Evolutionary conservation across 2,329 filamentous ascomycete genomes (phyloP), one percentile per base, ranked within the genome.

Genomic region (Rachicladosporium sp.): DNA sequence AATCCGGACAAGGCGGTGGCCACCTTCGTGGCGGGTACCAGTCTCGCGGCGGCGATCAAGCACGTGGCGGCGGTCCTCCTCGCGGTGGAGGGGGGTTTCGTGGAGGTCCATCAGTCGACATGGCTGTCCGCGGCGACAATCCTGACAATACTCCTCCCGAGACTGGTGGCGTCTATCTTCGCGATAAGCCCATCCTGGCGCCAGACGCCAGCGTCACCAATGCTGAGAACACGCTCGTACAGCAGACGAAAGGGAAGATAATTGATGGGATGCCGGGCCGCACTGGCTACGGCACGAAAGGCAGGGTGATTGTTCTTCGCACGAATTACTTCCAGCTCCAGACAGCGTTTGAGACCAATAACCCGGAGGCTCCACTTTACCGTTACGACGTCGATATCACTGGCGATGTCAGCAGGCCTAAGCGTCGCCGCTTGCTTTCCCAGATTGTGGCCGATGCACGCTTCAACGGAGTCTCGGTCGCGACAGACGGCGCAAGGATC

Each of bases 381-480:
- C 59, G 63, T 3, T 70, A 71, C 42, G 56, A 58, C 27, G 46
- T 71, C 12, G 40, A 42, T 44, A 4, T 55, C 47, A 52, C 61
- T 12, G 15, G 15, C 15, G 43, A 19, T 19, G 15, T 53, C n/a
- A 48, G 55, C 2, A 31, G 53, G 15, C 53, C 54, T 31, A 71
- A 68, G 52, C 67, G 60, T 29, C 62, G 62, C 32, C 65, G 66
- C 4, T 56, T 74, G 4, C 57, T 76, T 10, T 55, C 68, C n/a
- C 49, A 70, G 13, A 48, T 77, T 1, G 36, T 67, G 6, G 37
- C 51, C n/a, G 44, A 51, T 2, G 40, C 48, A 0, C 52, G 54
- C 1, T 63, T 67, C 36, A 12, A 51, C 6, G 50, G 39, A 5
- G 43, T 57, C 0, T 34, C 47, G 1, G 44, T 52, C 32, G 65